phyloP scores from a whole-genome alignment of 805 yeast genomes.

The Cyberlindnera mississippiensis region DNA sequence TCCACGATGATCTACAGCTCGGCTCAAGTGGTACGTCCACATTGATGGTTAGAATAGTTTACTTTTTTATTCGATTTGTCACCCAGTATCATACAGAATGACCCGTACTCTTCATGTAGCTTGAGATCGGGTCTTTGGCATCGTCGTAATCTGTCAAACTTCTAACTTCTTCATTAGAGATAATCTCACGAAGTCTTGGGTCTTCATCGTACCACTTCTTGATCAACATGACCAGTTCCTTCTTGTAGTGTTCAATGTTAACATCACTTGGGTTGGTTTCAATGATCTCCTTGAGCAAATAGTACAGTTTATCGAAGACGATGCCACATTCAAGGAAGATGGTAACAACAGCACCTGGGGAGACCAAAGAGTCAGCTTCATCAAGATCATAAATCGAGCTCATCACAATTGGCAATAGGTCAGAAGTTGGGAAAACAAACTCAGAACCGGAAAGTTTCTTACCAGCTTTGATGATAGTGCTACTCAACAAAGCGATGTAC shows the following conservation, averaged over 20 bases:
- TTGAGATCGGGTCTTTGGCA: conserved; percentile 55
- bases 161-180: conserved; percentile 20
- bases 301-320: conserved; percentile 60
- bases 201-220: conserved; percentile 65
- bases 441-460: conserved; percentile 63
- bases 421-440: conserved; percentile 73
- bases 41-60: too few relatives aligned
- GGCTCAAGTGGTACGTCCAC: too few relatives aligned
- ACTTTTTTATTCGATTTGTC: too few relatives aligned
- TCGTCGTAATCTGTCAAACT: conserved; percentile 44
- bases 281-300: conserved; percentile 55
- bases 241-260: conserved; percentile 48
- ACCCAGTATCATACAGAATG: conserved; percentile 15
- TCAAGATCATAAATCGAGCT: conserved; percentile 42
- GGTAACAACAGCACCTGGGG: conserved; percentile 52
- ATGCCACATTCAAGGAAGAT: conserved; percentile 63
- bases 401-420: conserved; percentile 61
- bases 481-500: conserved; percentile 19
- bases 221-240: conserved; percentile 62
- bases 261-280: too few relatives aligned
- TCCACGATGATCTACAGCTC: too few relatives aligned
- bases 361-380: conserved; percentile 36
- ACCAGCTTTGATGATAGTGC: conserved; percentile 46
- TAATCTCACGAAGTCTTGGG: conserved; percentile 53
- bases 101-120: conserved; percentile 33